Evolutionary conservation across 2,329 filamentous ascomycete species (phyloP).

Genomic region (Penicillium aurantiogriseum): DNA sequence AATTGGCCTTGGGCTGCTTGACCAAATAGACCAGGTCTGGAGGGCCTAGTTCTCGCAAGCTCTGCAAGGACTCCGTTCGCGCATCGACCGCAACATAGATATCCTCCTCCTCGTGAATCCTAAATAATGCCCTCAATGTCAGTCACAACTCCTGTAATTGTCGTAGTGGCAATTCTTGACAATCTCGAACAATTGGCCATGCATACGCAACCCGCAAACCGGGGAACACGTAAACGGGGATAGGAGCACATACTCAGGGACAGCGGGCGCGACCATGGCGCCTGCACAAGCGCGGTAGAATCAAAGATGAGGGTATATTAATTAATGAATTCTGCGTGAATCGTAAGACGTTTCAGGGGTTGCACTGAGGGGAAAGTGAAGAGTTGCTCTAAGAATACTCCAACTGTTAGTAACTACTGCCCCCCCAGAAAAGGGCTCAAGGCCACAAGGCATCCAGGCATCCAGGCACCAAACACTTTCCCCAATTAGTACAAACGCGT

Average conservation of each 20-base stretch:
- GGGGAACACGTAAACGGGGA: slow-evolving; percentile 31
- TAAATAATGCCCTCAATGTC: slow-evolving; percentile 41
- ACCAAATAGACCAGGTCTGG: slow-evolving; percentile 94
- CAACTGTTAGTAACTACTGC: background rate
- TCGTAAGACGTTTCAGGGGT: slow-evolving; percentile 8
- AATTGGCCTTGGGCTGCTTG: slow-evolving; percentile 66
- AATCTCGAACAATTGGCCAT: slow-evolving; percentile 17
- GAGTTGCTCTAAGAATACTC: slow-evolving; percentile 10
- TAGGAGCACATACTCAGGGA: slow-evolving; percentile 64
- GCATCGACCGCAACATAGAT: slow-evolving; percentile 83
- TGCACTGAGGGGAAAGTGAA: slow-evolving; percentile 12
- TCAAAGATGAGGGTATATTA: slow-evolving; percentile 4
- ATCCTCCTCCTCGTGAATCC: slow-evolving; percentile 89
- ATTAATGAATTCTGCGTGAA: background rate
- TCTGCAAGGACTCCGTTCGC: slow-evolving; percentile 81
- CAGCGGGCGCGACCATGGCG: slow-evolving; percentile 70
- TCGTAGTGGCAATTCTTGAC: slow-evolving; percentile 7
- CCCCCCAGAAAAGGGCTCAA: slow-evolving; percentile 18
- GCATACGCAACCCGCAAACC: slow-evolving; percentile 25
- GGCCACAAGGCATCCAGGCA: slow-evolving; percentile 20
- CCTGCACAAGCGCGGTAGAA: slow-evolving; percentile 24
- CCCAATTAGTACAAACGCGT: slow-evolving; percentile 19
- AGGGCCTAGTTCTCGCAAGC: slow-evolving; percentile 87
- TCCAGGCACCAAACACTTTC: slow-evolving; percentile 6
- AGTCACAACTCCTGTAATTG: slow-evolving; percentile 14